Evolutionary conservation across 257 asterid genomes (phyloP).

Genomic region (Scutellaria barbata): DNA sequence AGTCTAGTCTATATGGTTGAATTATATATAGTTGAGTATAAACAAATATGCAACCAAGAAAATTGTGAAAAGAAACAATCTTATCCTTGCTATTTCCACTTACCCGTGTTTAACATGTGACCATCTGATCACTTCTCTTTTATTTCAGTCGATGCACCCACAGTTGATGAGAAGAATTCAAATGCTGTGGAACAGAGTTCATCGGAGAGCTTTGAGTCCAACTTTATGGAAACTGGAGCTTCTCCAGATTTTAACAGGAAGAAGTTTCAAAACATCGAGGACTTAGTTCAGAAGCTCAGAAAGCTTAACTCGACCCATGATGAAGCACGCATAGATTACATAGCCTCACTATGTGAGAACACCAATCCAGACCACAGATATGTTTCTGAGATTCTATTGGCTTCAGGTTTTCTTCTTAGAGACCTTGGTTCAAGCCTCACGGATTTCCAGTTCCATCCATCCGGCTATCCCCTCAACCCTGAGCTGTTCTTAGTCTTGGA

Average conservation of each 20-base stretch:
- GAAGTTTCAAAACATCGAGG: conserved; percentile 78
- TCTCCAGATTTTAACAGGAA: conserved; percentile 52
- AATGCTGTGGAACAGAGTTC: conserved; percentile 28
- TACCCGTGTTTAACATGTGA: background rate
- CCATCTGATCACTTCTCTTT: background rate
- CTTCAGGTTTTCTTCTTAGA: conserved; percentile 91
- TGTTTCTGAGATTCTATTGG: conserved; percentile 83
- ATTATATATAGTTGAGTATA: background rate
- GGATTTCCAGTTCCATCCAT: conserved; percentile 77
- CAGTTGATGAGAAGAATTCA: conserved; percentile 15
- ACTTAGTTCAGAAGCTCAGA: conserved; percentile 79
- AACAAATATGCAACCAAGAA: background rate
- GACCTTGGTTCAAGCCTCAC: conserved; percentile 70
- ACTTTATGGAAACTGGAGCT: conserved; percentile 38
- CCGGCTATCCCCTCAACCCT: conserved; percentile 90
- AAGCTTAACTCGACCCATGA: conserved; percentile 90
- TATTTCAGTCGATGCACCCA: conserved; percentile 20
- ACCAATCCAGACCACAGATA: conserved; percentile 79
- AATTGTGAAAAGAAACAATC: background rate
- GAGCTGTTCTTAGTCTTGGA: conserved; percentile 92
- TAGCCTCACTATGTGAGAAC: conserved; percentile 90
- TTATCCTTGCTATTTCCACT: background rate
- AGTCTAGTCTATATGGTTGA: background rate
- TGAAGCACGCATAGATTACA: conserved; percentile 83
- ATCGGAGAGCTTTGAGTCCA: conserved; percentile 26